Evolutionary conservation across 2,329 filamentous ascomycete genomes (phyloP), one percentile per base, ranked within the genome.

Genomic region (Colletotrichum sp.): DNA sequence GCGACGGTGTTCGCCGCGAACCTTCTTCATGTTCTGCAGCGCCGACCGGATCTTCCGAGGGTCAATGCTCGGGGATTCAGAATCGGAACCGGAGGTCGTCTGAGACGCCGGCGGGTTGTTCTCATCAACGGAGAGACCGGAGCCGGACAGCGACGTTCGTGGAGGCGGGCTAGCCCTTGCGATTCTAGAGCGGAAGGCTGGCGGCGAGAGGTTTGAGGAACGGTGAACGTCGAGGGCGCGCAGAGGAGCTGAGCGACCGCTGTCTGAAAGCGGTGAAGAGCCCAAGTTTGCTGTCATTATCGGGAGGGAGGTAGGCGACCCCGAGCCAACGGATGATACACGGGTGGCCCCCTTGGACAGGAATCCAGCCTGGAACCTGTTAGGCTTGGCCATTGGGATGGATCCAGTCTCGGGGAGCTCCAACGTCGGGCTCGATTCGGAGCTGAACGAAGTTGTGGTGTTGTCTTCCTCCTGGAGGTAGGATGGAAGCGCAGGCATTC

Each of bases 331-430:
- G 47, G 84, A 79, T 3, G 86, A 85, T 4, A 81, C 79, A 57
- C 85, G 83, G 59, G 33, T 18, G 54, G 83, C 77, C 43, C 78
- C 79, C 80, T 90, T 90, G 85, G 94, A 92, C 29, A 98, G 85
- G 82, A 98, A 98, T 7, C 96, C 96, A 3, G 95, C 90, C 78
- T 98, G 94, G 85, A 98, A 98, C 57, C 96, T 91, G 83, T 90
- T 94, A 65, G 90, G 90, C 78, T 94, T 94, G 38, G 83, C 78
- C 18, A 79, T 73, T 8, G 79, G 77, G 6, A 87, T 77, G 12
- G 77, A 82, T 9, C 83, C 82, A 16, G 82, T 78, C 57, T 89
- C 86, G 0, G 86, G 84, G 1, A 91, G 81, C 55, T 93, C 89
- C 43, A 93, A 84, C 4, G 91, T 92, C 1, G 90, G 84, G 88